Evolutionary conservation across 257 asterid genomes (phyloP), one percentile per base, ranked within the genome.

Genomic region (Penstemon newberryi): DNA sequence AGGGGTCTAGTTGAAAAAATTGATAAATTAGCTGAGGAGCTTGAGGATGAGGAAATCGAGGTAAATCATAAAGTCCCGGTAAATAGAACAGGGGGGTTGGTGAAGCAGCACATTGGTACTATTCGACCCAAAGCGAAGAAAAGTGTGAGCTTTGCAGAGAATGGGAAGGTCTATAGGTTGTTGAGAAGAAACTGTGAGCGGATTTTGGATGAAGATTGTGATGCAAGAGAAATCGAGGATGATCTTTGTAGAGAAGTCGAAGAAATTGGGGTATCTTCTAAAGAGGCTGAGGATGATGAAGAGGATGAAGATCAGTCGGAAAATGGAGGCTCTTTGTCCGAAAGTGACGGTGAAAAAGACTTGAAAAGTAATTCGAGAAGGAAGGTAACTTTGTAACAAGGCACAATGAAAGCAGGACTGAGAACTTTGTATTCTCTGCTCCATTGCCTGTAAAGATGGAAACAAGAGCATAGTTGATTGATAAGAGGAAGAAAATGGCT

Each of bases 391-490:
- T 8, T 68, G 67, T n/a, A 5, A 39, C 15, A 36, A 60, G 41
- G 41, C 38, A 40, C 37, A 67, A 52, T 42, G 50, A 61, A 7
- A 60, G 49, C 5, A 79, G 67, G 37, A 33, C 49, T n/a, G 76
- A 67, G 15, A 63, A 71, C 44, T 75, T 76, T 40, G 5, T 74
- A 38, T 80, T 80, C 80, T 72, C 82, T 75, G 86, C 89, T 47
- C 92, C 88, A 12, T 66, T 78, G 75, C 90, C 90, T 18, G 79
- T 67, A 76, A 83, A 68, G 81, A 89, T 79, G 85, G 96, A 86
- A 71, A 58, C 64, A 19, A 73, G 79, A 73, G 76, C 77, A 52
- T 74, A 72, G 61, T 59, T 43, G 19, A 18, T 67, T 61, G 82
- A 64, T 19, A 67, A 46, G 72, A 80, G 77, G 73, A 77, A 67